phyloP scores from a whole-genome alignment of 768 basidiomycete species.

The Asterophora lycoperdoides region DNA sequence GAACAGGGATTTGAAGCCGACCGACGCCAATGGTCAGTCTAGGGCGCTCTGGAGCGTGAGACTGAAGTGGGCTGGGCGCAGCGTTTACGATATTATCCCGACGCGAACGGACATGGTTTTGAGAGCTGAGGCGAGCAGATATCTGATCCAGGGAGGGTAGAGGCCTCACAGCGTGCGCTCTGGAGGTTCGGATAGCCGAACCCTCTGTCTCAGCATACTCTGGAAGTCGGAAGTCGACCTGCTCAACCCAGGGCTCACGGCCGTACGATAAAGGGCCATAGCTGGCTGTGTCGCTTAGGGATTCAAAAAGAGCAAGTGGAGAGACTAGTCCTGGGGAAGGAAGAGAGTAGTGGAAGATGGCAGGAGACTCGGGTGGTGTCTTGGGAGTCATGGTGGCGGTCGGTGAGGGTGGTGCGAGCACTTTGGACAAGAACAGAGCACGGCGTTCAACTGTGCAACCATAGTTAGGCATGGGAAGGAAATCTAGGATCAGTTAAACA shows the following conservation, averaged over 20 bases:
- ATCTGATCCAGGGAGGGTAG: constrained; percentile 77
- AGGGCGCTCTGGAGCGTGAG: constrained; percentile 25
- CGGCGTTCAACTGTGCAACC: constrained; percentile 62
- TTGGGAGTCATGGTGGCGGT: constrained; percentile 54
- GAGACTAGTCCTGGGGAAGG: constrained; percentile 67
- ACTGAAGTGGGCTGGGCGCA: constrained; percentile 27
- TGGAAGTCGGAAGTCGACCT: constrained; percentile 55
- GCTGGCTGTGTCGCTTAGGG: constrained; percentile 33
- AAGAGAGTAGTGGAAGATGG: constrained; percentile 63
- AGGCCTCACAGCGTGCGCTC: constrained; percentile 17
- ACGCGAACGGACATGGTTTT: constrained; percentile 28
- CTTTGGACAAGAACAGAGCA: constrained; percentile 69
- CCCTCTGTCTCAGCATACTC: constrained; percentile 20
- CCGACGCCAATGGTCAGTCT: constrained; percentile 34
- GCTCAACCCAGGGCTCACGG: constrained; percentile 56
- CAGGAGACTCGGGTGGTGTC: constrained; percentile 67
- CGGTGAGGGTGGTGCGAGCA: constrained; percentile 63
- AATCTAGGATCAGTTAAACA: constrained; percentile 19
- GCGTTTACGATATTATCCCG: constrained; percentile 9
- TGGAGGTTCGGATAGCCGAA: background rate
- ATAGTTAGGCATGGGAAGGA: constrained; percentile 2
- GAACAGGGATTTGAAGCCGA: constrained; percentile 40
- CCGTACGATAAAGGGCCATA: constrained; percentile 20
- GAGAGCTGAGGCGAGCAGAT: constrained; percentile 52
- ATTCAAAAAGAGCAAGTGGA: constrained; percentile 56